Evolutionary conservation across 2,329 filamentous ascomycete species (phyloP).

Genomic region (Paecilomyces niveus): DNA sequence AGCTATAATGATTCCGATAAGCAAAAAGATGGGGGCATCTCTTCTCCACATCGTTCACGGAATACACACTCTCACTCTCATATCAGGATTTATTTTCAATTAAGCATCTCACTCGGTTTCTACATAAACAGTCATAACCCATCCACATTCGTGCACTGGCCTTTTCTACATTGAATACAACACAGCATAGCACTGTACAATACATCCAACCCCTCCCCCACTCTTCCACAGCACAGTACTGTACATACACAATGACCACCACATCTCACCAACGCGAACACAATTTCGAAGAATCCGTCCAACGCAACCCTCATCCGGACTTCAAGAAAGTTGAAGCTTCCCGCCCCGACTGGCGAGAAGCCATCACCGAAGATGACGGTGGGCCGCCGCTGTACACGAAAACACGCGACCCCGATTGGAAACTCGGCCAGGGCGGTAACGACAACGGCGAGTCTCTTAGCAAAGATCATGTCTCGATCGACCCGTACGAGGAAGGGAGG

Average conservation of each 20-base stretch:
- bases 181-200: not conserved
- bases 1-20: too few species aligned
- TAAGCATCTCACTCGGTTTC: too few species aligned
- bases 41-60: too few species aligned
- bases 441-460: conserved; percentile 41
- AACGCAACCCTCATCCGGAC: not conserved
- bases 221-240: not conserved
- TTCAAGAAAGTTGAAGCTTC: not conserved
- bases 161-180: not conserved
- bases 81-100: too few species aligned
- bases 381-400: conserved; percentile 31
- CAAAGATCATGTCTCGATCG: conserved; percentile 66
- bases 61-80: too few species aligned
- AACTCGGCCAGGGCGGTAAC: conserved; percentile 35
- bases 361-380: conserved; percentile 11
- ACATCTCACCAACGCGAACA: not conserved
- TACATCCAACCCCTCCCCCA: too few species aligned
- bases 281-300: not conserved
- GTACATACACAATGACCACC: not conserved
- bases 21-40: too few species aligned
- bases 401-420: conserved; percentile 36
- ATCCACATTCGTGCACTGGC: too few species aligned
- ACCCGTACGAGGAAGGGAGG: conserved; percentile 68
- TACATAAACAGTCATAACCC: too few species aligned
- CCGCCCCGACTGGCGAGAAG: not conserved